phyloP scores from a whole-genome alignment of 2,329 filamentous ascomycete species.

The Coleophoma eucalyptorum region DNA sequence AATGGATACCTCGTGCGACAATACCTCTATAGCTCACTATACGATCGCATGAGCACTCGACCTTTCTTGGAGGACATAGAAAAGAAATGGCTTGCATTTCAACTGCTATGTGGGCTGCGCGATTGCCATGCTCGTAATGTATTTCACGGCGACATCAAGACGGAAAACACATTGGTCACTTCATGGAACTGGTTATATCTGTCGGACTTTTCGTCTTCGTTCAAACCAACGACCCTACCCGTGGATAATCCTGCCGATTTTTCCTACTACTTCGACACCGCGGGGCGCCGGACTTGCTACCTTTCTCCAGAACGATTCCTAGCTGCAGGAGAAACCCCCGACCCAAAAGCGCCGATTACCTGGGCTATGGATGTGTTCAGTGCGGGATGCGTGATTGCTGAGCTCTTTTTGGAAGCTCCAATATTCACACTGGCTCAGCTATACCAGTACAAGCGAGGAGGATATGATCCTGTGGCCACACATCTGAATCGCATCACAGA shows the following conservation, averaged over 20 bases:
- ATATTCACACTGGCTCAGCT: constrained; percentile 98
- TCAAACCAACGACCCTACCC: constrained; percentile 89
- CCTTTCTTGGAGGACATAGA: constrained; percentile 97
- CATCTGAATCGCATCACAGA: constrained; percentile 86
- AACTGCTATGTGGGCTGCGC: constrained; percentile 84
- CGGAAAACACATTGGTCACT: constrained; percentile 92
- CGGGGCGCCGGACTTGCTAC: constrained; percentile 88
- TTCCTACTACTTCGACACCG: constrained; percentile 96
- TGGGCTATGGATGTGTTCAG: constrained; percentile 99
- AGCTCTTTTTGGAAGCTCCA: constrained; percentile 89
- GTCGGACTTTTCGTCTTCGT: constrained; percentile 93
- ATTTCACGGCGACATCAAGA: constrained; percentile 98
- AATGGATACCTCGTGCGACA: constrained; percentile 93
- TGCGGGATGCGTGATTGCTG: constrained; percentile 92
- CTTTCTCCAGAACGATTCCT: constrained; percentile 91
- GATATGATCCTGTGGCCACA: constrained; percentile 82
- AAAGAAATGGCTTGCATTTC: constrained; percentile 98
- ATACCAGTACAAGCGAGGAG: constrained; percentile 87
- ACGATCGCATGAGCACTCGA: constrained; percentile 93
- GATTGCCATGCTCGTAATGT: constrained; percentile 88
- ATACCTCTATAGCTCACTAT: constrained; percentile 93
- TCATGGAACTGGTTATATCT: constrained; percentile 99
- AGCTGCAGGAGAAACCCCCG: constrained; percentile 61
- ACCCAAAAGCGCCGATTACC: constrained; percentile 59
- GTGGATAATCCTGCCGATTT: constrained; percentile 98